Evolutionary conservation across 805 yeast species (phyloP).

Genomic region (Barnettozyma californica): DNA sequence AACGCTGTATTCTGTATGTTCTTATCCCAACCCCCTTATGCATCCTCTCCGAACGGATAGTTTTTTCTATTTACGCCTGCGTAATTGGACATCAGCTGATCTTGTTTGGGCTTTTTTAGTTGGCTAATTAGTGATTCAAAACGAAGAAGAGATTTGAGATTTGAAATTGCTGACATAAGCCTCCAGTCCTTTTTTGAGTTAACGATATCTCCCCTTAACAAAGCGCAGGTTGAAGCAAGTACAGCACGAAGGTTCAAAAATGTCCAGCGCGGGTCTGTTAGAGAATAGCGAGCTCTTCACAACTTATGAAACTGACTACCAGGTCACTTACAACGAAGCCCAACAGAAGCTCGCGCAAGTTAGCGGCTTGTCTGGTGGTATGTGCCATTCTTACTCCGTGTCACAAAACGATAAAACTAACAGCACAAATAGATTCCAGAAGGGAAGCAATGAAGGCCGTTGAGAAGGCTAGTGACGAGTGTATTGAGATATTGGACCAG

Average conservation of each 20-base stretch:
- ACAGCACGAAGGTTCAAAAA: constrained; percentile 1
- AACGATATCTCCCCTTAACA: not conserved
- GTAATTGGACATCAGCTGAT: no score
- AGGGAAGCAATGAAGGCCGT: constrained; percentile 51
- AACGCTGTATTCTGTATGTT: no score
- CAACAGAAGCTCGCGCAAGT: constrained; percentile 57
- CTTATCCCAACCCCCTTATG: no score
- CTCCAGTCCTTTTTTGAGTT: no score
- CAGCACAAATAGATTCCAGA: constrained; percentile 37
- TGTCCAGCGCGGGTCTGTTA: constrained; percentile 23
- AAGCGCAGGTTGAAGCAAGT: not conserved
- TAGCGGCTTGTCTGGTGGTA: constrained; percentile 41
- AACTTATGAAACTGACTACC: constrained; percentile 38
- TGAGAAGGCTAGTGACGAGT: constrained; percentile 72
- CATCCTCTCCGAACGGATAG: no score
- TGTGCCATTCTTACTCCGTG: constrained; percentile 9
- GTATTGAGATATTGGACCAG: constrained; percentile 76
- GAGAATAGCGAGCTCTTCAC: constrained; percentile 24
- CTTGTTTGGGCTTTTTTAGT: no score
- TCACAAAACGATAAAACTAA: not conserved
- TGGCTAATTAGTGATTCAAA: not conserved
- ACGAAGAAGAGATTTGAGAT: no score
- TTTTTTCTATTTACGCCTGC: no score
- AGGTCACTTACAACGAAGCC: constrained; percentile 65
- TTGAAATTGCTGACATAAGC: not conserved